Base-by-base conservation (phyloP, 352 stramenopile species). In the Globisporangium sylvaticum region DNA sequence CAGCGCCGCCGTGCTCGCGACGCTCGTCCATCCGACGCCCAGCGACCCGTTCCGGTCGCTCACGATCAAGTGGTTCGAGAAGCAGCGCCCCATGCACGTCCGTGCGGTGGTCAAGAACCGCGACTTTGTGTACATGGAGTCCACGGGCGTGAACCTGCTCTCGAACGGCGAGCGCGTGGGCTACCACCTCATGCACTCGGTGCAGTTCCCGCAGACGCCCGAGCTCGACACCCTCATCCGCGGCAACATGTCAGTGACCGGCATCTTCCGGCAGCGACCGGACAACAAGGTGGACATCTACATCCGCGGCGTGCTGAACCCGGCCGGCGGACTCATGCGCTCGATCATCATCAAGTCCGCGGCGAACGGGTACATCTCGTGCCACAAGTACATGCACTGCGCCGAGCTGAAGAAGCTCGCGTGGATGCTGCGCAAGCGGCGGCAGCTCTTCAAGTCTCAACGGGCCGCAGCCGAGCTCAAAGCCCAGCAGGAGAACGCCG, bases 1-100 rank as follows among this genome's bases (percentile, higher is more conserved):
- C 20, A 74, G 86, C 62, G 70, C 74, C 9, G 79, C 79, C 2
- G 79, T 91, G 12, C 72, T 91, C 0, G 69, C 75, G 27, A 82
- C 80, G 6, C 72, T 91, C 12, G 62, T 68, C 10, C 62, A 39
- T 18, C 83, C 83, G 14, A 84, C 77, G 2, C 64, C 66, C 1
- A 12, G 15, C 2, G 76, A 88, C 22, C 80, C 83, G 24, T 90
- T 91, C 62, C 78, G 70, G 18, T 76, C 72, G n/a, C 65, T 88
- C 34, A 81, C 67, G 12, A 68, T 91, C 64, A 88, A 90, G 65
- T 91, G 81, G 83, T 27, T 88, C 27, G 82, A 88, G 59, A 75
- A 73, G 7, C 73, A 69, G 39, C 78, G 73, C 46, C 68, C 79
- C 14, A 55, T 87, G 18, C 76, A 83, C 34, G 37, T 84, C 0